These are phyloP conservation scores for Tuber indicum DNA, from an alignment of 495 filamentous ascomycete species.

Conservation along the genomic window DNA sequence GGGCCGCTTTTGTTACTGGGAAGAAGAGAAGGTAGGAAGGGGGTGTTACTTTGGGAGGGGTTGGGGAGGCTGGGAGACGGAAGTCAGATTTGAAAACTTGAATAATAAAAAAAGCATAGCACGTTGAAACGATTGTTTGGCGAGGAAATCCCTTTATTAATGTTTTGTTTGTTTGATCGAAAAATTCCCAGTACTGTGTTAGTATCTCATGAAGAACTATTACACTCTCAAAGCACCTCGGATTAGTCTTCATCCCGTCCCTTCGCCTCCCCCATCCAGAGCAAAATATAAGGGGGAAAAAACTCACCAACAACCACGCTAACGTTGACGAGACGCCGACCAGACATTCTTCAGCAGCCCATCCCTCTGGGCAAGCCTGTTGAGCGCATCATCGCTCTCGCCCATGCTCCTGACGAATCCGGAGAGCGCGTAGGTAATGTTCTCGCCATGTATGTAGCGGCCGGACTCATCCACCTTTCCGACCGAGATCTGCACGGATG, in stretches of 20 bases:
- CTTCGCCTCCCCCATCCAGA: background rate
- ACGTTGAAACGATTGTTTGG: background rate
- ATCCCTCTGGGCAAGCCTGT: slow-evolving; percentile 90
- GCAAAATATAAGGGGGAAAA: background rate
- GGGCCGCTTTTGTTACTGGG: slow-evolving; percentile 11
- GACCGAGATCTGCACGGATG: slow-evolving; percentile 82
- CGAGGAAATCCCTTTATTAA: slow-evolving; percentile 1
- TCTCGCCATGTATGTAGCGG: slow-evolving; percentile 83
- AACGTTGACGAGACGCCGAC: slow-evolving; percentile 52
- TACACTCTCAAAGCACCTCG: slow-evolving; percentile 12
- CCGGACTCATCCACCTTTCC: slow-evolving; percentile 97
- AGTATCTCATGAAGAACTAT: background rate
- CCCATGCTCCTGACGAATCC: slow-evolving; percentile 97
- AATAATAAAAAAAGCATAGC: background rate
- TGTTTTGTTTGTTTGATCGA: slow-evolving; percentile 36
- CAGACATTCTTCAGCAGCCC: slow-evolving; percentile 95
- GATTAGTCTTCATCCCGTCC: slow-evolving; percentile 7
- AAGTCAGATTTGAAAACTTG: background rate
- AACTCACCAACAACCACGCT: slow-evolving; percentile 22
- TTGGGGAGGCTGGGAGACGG: background rate
- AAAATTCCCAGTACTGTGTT: slow-evolving; percentile 11
- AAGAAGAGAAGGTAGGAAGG: slow-evolving; percentile 1
- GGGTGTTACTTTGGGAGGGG: background rate
- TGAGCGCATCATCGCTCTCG: slow-evolving; percentile 93
- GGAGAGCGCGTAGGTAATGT: slow-evolving; percentile 93